phyloP scores from a whole-genome alignment of 495 filamentous ascomycete species.

The Durotheca rogersii region DNA sequence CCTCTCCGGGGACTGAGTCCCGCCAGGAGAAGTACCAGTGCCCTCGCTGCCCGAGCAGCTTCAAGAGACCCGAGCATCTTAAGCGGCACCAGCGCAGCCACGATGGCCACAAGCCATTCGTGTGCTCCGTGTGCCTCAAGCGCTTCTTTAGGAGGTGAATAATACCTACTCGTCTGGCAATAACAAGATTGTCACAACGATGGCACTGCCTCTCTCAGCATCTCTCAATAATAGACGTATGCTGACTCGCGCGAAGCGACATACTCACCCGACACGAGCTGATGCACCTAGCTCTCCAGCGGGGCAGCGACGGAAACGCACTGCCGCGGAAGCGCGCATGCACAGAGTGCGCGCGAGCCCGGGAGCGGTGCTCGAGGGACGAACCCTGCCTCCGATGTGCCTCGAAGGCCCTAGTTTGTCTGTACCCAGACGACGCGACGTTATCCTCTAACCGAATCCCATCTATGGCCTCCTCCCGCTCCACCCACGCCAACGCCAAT shows the following conservation, averaged over 20 bases:
- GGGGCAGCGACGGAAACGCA: constrained; percentile 46
- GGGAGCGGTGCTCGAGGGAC: constrained; percentile 58
- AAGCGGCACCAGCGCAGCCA: constrained; percentile 73
- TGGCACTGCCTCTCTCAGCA: background rate
- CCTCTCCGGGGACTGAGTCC: constrained; percentile 19
- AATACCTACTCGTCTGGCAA: too few relatives aligned
- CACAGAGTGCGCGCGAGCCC: constrained; percentile 54
- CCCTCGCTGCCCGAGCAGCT: constrained; percentile 55
- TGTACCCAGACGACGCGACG: constrained; percentile 42
- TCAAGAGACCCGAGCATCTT: constrained; percentile 68
- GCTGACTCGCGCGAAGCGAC: constrained; percentile 41
- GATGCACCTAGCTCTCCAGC: constrained; percentile 48
- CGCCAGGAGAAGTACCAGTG: constrained; percentile 46
- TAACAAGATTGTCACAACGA: too few relatives aligned
- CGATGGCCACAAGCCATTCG: constrained; percentile 68
- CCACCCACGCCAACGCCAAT: constrained; percentile 7
- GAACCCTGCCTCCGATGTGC: constrained; percentile 55
- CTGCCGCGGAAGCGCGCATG: constrained; percentile 57
- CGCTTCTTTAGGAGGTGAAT: constrained; percentile 62
- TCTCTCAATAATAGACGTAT: constrained; percentile 6
- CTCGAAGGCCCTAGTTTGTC: constrained; percentile 52
- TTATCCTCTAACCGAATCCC: constrained; percentile 6
- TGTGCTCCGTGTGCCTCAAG: constrained; percentile 65
- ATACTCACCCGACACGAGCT: constrained; percentile 58
- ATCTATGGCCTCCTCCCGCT: background rate